Percentiles rank a stretch among this genome's conserved stretches.
Evolutionary conservation across 345 rosid genomes (phyloP).

Genomic region (Eutrema yunnanense): DNA sequence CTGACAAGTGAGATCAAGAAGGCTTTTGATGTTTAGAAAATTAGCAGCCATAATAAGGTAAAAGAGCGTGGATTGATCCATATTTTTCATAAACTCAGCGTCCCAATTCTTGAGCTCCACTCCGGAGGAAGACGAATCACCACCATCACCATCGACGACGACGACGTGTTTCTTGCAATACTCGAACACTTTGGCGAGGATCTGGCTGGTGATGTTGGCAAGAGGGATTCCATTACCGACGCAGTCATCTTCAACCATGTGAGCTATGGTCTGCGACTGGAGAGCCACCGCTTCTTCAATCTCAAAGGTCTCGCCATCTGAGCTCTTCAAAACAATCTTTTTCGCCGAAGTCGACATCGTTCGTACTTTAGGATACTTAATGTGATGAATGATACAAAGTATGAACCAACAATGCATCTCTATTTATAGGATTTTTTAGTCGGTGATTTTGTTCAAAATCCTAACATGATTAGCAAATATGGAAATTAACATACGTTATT

Average conservation of each 20-base stretch:
- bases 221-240: background rate
- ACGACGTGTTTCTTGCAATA: conserved; percentile 1
- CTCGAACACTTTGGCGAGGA: background rate
- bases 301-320: background rate
- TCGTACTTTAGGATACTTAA: background rate
- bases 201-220: background rate
- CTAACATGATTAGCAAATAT: too few relatives aligned
- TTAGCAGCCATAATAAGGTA: background rate
- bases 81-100: background rate
- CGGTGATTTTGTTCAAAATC: too few relatives aligned
- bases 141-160: background rate
- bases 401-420: too few relatives aligned
- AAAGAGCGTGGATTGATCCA: background rate
- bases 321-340: background rate
- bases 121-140: background rate
- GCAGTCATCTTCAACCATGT: background rate
- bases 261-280: background rate
- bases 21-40: background rate
- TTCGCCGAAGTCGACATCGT: background rate
- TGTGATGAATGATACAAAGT: too few relatives aligned
- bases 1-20: background rate
- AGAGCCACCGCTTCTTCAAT: background rate
- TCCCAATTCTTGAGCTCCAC: background rate
- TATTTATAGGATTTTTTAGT: too few relatives aligned
- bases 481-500: too few relatives aligned